These are phyloP conservation scores for Tubosaeta sp. DNA, from an alignment of 768 basidiomycete species.

Conservation along the genomic window DNA sequence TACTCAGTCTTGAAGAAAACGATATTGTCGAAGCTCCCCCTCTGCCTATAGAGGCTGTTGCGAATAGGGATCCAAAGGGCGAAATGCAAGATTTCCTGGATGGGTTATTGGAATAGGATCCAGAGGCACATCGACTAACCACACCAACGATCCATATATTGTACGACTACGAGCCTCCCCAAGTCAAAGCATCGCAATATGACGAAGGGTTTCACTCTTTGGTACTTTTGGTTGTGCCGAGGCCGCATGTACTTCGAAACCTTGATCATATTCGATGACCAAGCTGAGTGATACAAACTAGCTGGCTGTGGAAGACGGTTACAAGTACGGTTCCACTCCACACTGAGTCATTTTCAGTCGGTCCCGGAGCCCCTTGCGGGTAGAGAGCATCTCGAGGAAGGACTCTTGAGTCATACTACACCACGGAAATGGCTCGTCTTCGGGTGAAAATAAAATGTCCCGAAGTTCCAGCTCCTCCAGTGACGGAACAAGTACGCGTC, in stretches of 20 bases:
- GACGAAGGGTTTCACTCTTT: too few relatives aligned
- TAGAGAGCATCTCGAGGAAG: background rate
- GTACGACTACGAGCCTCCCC: background rate
- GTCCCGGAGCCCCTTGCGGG: background rate
- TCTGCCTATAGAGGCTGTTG: slow-evolving; percentile 37
- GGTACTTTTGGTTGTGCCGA: too few relatives aligned
- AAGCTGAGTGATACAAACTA: too few relatives aligned
- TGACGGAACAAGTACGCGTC: background rate
- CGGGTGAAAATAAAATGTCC: background rate
- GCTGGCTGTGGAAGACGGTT: too few relatives aligned
- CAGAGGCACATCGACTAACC: background rate
- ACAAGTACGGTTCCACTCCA: too few relatives aligned
- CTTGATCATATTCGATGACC: too few relatives aligned
- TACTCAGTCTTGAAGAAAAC: slow-evolving; percentile 26
- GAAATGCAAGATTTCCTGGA: slow-evolving; percentile 74
- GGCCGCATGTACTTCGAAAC: too few relatives aligned
- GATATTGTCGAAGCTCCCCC: slow-evolving; percentile 47
- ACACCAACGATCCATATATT: background rate
- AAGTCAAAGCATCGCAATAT: too few relatives aligned
- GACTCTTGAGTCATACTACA: background rate
- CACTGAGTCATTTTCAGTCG: too few relatives aligned
- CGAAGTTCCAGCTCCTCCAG: background rate
- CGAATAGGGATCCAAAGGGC: slow-evolving; percentile 41
- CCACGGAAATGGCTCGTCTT: background rate
- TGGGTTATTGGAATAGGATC: slow-evolving; percentile 47